Evolutionary conservation across 148 eudicot species (phyloP).

Genomic region (Rhododendron griersonianum): DNA sequence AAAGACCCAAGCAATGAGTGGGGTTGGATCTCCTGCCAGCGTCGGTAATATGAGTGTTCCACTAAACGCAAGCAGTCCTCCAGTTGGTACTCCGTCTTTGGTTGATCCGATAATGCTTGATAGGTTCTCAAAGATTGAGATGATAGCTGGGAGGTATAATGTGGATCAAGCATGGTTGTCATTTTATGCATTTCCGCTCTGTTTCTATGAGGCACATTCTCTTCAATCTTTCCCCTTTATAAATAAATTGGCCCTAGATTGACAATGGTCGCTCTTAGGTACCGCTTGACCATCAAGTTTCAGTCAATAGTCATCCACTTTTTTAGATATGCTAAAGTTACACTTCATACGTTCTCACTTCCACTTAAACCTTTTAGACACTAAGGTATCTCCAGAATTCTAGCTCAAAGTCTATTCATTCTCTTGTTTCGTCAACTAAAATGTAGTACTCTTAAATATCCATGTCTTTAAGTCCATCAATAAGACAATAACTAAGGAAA

Average conservation of each 20-base stretch:
- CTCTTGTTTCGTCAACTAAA: background rate
- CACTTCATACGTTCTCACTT: background rate
- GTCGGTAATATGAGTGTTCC: slow-evolving; percentile 69
- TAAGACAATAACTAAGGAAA: background rate
- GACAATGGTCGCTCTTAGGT: background rate
- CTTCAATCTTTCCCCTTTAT: background rate
- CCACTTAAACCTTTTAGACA: background rate
- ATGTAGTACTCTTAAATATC: background rate
- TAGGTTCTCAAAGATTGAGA: slow-evolving; percentile 70
- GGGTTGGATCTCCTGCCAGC: slow-evolving; percentile 88
- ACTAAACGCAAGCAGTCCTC: slow-evolving; percentile 77
- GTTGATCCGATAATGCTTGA: slow-evolving; percentile 59
- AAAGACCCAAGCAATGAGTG: slow-evolving; percentile 61
- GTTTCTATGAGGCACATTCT: background rate
- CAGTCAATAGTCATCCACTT: background rate
- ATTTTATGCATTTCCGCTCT: background rate
- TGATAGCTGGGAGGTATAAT: slow-evolving; percentile 61
- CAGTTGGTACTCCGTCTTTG: slow-evolving; percentile 55
- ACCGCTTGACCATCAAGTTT: background rate
- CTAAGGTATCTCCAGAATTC: background rate
- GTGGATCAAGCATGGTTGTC: background rate
- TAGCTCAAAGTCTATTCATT: background rate
- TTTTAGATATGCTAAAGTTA: background rate
- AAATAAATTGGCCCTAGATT: background rate
- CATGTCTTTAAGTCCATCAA: background rate